Conservation (phyloP, 352 stramenopile species). For the Globisporangium carolinianum region DNA sequence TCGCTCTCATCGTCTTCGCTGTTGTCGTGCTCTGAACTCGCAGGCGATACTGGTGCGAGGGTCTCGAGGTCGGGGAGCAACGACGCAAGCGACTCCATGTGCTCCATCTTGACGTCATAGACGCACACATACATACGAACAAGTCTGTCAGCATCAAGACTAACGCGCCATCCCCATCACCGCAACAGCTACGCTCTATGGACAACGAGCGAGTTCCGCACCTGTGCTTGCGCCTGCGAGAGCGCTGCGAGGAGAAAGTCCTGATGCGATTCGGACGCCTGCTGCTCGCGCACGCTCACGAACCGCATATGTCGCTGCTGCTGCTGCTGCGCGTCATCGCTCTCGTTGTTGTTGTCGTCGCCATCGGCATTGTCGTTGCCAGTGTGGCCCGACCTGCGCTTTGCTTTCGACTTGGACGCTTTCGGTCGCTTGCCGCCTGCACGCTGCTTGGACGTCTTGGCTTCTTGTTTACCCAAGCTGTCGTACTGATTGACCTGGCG, state of each 20-base stretch:
- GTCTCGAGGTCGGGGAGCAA: slow-evolving; percentile 18
- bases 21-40: neutral
- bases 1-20: neutral
- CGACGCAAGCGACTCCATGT: slow-evolving; percentile 40
- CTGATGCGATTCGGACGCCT: slow-evolving; percentile 45
- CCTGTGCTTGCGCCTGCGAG: slow-evolving; percentile 52
- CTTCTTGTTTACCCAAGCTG: neutral
- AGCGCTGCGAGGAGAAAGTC: slow-evolving; percentile 55
- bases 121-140: neutral
- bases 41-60: too few species aligned
- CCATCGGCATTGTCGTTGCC: neutral
- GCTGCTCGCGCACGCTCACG: slow-evolving; percentile 44
- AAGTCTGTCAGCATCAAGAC: neutral
- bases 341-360: neutral
- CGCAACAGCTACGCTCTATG: neutral
- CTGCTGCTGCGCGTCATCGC: neutral
- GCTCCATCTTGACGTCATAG: slow-evolving; percentile 23
- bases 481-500: too few species aligned
- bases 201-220: slow-evolving; percentile 4
- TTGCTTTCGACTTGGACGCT: neutral
- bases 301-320: slow-evolving; percentile 17
- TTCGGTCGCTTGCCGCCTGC: neutral
- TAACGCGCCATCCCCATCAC: too few species aligned
- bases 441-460: neutral
- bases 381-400: neutral